Evolutionary conservation across 805 yeast species (phyloP).

Genomic region (Zygoascus tannicola): DNA sequence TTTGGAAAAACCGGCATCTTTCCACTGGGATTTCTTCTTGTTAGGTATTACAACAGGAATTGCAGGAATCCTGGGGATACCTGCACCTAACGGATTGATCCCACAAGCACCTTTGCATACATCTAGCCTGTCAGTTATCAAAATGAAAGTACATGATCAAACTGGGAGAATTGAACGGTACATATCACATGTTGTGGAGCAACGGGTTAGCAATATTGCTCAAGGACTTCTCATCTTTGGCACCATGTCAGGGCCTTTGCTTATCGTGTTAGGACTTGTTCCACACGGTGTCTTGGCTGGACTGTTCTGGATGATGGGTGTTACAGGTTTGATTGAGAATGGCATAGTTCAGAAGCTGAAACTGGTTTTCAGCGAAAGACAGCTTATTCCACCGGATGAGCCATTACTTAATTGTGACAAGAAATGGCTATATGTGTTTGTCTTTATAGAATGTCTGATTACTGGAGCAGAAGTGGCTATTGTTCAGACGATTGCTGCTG

Average conservation of each 20-base stretch:
- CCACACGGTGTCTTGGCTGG: constrained; percentile 95
- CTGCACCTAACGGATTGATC: constrained; percentile 92
- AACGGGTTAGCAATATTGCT: constrained; percentile 69
- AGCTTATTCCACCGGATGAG: constrained; percentile 28
- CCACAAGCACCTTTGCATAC: constrained; percentile 98
- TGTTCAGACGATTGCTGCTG: constrained; percentile 80
- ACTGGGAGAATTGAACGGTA: constrained; percentile 11
- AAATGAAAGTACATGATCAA: constrained; percentile 20
- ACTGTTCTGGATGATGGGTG: constrained; percentile 86
- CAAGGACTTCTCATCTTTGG: constrained; percentile 82
- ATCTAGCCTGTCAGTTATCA: constrained; percentile 54
- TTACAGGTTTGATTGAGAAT: constrained; percentile 63
- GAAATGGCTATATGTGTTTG: constrained; percentile 40
- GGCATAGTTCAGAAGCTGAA: constrained; percentile 53
- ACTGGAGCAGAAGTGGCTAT: constrained; percentile 77
- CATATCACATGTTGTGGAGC: constrained; percentile 68
- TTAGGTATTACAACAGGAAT: constrained; percentile 82
- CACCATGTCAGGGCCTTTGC: constrained; percentile 82
- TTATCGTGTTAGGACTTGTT: constrained; percentile 67
- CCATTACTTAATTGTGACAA: constrained; percentile 28
- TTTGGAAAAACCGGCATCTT: constrained; percentile 73
- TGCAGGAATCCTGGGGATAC: constrained; percentile 80
- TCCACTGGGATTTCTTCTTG: constrained; percentile 85
- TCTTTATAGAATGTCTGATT: constrained; percentile 52
- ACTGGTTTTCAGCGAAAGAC: constrained; percentile 52